Evolutionary conservation across 257 asterid genomes (phyloP).

Genomic region (Solanum tarijense): DNA sequence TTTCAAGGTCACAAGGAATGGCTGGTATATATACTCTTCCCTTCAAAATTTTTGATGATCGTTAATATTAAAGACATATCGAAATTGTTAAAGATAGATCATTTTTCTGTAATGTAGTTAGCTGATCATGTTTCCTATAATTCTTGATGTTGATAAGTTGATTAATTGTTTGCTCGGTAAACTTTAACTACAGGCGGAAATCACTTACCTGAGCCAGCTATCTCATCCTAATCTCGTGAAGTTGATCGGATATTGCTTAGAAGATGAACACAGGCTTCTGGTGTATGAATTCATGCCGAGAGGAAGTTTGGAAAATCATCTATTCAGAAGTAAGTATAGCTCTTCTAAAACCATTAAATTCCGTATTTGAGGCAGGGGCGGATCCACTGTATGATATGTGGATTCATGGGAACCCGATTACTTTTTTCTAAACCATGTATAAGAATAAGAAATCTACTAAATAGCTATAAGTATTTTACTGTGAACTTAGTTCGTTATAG

Average conservation of each 20-base stretch:
- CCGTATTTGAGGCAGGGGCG: not conserved
- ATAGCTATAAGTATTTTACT: not conserved
- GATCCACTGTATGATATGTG: not conserved
- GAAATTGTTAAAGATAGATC: not conserved
- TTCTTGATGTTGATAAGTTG: not conserved
- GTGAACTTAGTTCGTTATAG: not conserved
- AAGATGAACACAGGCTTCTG: slow-evolving; percentile 34
- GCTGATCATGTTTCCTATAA: not conserved
- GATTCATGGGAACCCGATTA: not conserved
- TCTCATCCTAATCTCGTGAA: slow-evolving; percentile 37
- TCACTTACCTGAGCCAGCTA: slow-evolving; percentile 24
- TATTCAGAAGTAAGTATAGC: slow-evolving; percentile 29
- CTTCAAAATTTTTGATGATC: not conserved
- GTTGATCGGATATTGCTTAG: slow-evolving; percentile 35
- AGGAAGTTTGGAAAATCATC: slow-evolving; percentile 41
- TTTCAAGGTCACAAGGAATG: slow-evolving; percentile 89
- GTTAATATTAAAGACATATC: not conserved
- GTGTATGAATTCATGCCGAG: slow-evolving; percentile 40
- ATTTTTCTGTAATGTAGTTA: not conserved
- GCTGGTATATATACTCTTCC: slow-evolving; percentile 40
- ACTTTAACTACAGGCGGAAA: slow-evolving; percentile 24
- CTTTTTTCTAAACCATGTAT: not conserved
- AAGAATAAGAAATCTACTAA: not conserved
- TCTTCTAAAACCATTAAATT: not conserved
- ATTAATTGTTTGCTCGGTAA: not conserved